Percentiles rank a stretch among this genome's conserved stretches.
These are phyloP conservation scores for Clitoria ternatea DNA, from an alignment of 306 rosid species.

Conservation along the genomic window DNA sequence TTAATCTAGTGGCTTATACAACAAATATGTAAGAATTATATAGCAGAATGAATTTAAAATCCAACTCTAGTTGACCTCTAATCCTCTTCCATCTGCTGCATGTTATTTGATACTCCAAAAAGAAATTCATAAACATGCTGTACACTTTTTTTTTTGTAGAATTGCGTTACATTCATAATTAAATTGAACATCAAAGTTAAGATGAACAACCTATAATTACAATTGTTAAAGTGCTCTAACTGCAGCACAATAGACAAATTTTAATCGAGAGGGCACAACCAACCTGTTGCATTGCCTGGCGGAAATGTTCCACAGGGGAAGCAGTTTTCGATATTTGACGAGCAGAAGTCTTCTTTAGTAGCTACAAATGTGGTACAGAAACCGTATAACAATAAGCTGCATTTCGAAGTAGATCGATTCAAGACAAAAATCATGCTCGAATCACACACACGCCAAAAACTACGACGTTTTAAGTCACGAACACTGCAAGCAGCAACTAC, in stretches of 20 bases:
- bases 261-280: slow-evolving; percentile 15
- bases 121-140: background rate
- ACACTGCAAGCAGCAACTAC: background rate
- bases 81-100: background rate
- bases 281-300: slow-evolving; percentile 74
- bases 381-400: slow-evolving; percentile 66
- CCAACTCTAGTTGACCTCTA: background rate
- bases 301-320: slow-evolving; percentile 82
- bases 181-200: background rate
- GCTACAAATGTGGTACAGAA: slow-evolving; percentile 69
- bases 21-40: background rate
- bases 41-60: background rate
- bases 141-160: background rate
- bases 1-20: background rate
- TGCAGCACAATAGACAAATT: slow-evolving; percentile 1
- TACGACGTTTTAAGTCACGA: background rate
- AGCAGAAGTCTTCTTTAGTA: slow-evolving; percentile 79
- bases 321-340: slow-evolving; percentile 81
- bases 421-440: slow-evolving; percentile 24
- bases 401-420: slow-evolving; percentile 49
- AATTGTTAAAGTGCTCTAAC: too few relatives aligned
- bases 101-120: background rate
- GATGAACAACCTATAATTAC: background rate
- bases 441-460: slow-evolving; percentile 8
- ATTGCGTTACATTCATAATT: background rate